Evolutionary conservation across 202 grass and related monocot genomes (phyloP).

Genomic region (Musa balbisiana): DNA sequence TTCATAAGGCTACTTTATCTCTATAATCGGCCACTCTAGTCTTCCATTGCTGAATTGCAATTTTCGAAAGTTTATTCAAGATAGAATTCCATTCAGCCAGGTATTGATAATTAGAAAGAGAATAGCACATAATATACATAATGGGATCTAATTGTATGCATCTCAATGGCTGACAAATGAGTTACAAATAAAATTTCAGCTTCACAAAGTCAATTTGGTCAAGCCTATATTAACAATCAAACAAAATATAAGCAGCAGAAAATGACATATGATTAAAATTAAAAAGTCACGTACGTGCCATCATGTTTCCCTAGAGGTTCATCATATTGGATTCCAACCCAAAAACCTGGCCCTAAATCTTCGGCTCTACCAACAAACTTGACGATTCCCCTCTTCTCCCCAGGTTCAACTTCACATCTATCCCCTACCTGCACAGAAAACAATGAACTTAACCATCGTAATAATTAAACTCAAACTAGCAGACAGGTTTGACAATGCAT

Average conservation of each 20-base stretch:
- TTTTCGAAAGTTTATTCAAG: no score
- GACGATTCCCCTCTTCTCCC: constrained; percentile 74
- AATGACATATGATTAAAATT: not conserved
- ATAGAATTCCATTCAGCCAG: no score
- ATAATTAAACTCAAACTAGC: not conserved
- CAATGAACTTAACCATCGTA: not conserved
- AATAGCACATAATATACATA: no score
- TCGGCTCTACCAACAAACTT: constrained; percentile 81
- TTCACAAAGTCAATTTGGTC: not conserved
- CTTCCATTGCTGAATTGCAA: not conserved
- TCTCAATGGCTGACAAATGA: not conserved
- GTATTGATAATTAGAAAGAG: no score
- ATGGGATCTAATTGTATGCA: not conserved
- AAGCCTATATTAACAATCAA: not conserved
- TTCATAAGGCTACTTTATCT: not conserved
- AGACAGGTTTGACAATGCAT: no score
- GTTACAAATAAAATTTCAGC: not conserved
- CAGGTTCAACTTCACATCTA: constrained; percentile 91
- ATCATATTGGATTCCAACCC: constrained; percentile 85
- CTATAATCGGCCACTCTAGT: not conserved
- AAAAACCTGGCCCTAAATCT: constrained; percentile 71
- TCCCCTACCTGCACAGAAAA: constrained; percentile 48
- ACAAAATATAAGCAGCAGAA: not conserved
- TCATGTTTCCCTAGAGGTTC: constrained; percentile 92
- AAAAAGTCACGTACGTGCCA: constrained; percentile 65